These are phyloP conservation scores for Aspergillus pseudonomiae DNA, from an alignment of 2,329 filamentous ascomycete species.

Conservation along the genomic window DNA sequence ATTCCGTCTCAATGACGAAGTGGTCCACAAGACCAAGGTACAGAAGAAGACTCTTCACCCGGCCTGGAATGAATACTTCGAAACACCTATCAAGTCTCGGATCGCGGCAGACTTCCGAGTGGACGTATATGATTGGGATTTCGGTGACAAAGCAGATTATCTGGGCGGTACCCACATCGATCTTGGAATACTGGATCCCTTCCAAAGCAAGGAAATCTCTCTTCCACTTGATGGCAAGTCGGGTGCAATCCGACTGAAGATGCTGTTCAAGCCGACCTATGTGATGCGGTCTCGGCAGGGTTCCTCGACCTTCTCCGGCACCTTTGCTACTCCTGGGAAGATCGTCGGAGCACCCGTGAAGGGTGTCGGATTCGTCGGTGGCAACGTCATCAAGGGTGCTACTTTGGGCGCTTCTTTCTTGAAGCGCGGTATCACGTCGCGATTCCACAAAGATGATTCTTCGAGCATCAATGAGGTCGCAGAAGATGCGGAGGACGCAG, in stretches of 20 bases:
- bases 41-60: slow-evolving; percentile 97
- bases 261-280: slow-evolving; percentile 93
- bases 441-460: slow-evolving; percentile 51
- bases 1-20: slow-evolving; percentile 85
- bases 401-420: slow-evolving; percentile 93
- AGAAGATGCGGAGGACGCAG: slow-evolving; percentile 24
- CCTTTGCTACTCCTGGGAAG: slow-evolving; percentile 82
- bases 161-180: slow-evolving; percentile 78
- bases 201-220: slow-evolving; percentile 74
- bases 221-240: slow-evolving; percentile 86
- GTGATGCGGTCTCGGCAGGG: slow-evolving; percentile 84
- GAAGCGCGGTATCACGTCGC: slow-evolving; percentile 72
- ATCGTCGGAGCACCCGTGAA: slow-evolving; percentile 97
- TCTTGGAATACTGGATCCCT: slow-evolving; percentile 80
- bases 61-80: slow-evolving; percentile 95
- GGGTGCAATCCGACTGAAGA: slow-evolving; percentile 76
- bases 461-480: slow-evolving; percentile 28
- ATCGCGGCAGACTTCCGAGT: slow-evolving; percentile 82
- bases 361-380: slow-evolving; percentile 78
- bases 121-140: slow-evolving; percentile 93
- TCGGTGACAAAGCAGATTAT: slow-evolving; percentile 90
- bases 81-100: slow-evolving; percentile 77
- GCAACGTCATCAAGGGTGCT: slow-evolving; percentile 84
- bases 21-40: slow-evolving; percentile 91
- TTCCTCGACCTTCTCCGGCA: slow-evolving; percentile 89